These are phyloP conservation scores for Aspergillus kassunensis DNA, from an alignment of 495 filamentous ascomycete genomes.

Conservation along the genomic window DNA sequence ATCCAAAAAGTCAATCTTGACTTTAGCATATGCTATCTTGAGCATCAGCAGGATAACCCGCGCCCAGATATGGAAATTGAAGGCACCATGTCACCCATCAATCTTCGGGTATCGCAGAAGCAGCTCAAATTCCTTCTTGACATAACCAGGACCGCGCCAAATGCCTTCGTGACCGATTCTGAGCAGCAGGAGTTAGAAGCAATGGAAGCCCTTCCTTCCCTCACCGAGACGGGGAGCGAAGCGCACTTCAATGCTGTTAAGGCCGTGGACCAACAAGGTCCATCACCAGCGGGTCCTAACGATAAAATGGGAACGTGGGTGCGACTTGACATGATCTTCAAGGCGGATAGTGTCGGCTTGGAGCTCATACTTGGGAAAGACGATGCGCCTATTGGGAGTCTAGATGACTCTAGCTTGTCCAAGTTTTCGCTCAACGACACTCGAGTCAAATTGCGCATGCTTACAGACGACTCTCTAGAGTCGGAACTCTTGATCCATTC, in stretches of 20 bases:
- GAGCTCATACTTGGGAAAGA: conserved; percentile 79
- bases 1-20: conserved; percentile 94
- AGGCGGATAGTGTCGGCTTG: conserved; percentile 77
- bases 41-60: conserved; percentile 71
- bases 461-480: conserved; percentile 87
- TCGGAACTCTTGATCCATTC: conserved; percentile 92
- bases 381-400: conserved; percentile 67
- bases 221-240: conserved; percentile 45
- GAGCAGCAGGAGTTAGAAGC: conserved; percentile 65
- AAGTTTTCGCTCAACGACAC: conserved; percentile 92
- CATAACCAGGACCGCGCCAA: conserved; percentile 78
- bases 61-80: conserved; percentile 90
- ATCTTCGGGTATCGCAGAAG: conserved; percentile 81
- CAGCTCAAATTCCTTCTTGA: conserved; percentile 86
- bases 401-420: conserved; percentile 80
- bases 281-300: conserved; percentile 56
- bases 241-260: conserved; percentile 36
- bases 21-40: conserved; percentile 84
- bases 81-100: conserved; percentile 86
- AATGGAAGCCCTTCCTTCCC: conserved; percentile 59
- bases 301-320: conserved; percentile 73
- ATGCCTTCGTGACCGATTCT: conserved; percentile 74
- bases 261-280: conserved; percentile 43
- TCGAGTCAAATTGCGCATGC: conserved; percentile 87
- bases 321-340: conserved; percentile 89